Evolutionary conservation across 2,329 filamentous ascomycete species (phyloP), one percentile per base, ranked within the genome.

Genomic region (Fusarium napiforme): DNA sequence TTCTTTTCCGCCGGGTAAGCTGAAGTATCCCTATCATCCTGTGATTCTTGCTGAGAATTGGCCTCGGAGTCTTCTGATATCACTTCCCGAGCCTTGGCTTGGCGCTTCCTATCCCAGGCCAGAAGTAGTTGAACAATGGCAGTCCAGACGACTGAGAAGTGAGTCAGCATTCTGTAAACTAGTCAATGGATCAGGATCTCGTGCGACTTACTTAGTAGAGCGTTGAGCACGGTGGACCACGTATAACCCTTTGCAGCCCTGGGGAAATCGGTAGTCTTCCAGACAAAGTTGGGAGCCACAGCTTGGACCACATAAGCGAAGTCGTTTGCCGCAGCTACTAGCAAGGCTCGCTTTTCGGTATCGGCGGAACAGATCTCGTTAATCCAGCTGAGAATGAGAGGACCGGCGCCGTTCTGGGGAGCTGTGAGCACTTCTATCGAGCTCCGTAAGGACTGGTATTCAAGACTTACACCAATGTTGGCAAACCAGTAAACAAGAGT

Each of bases 341-440:
- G 46, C 0, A 76, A 26, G 4, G 71, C 73, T 45, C 71, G 66
- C 11, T 76, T 76, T 49, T 76, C 74, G 3, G 74, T 76, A 62
- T 76, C 74, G 11, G 57, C 50, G 1, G 63, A 62, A 30, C 73
- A 74, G 3, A 76, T 74, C n/a, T 76, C 73, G 26, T 76, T 76
- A 18, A 76, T 74, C 73, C 73, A 76, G 19, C 73, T 74, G 7
- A 76, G 61, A 15, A 76, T 76, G 3, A 76, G 71, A 28, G 71
- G 74, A 6, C 74, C 73, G 4, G 73, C 74, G 12, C 74, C 71
- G 18, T 60, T 45, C 43, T 26, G 5, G 8, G 2, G 9, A 5
- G 16, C 9, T 34, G 4, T 64, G 12, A 45, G 43, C 3, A 37
- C 8, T 3, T 16, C 14, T n/a, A 2, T 4, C 7, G 9, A 18